Percentiles rank a stretch among this genome's conserved stretches.
Evolutionary conservation across 768 basidiomycete genomes (phyloP).

Genomic region (Boletus bicolor): DNA sequence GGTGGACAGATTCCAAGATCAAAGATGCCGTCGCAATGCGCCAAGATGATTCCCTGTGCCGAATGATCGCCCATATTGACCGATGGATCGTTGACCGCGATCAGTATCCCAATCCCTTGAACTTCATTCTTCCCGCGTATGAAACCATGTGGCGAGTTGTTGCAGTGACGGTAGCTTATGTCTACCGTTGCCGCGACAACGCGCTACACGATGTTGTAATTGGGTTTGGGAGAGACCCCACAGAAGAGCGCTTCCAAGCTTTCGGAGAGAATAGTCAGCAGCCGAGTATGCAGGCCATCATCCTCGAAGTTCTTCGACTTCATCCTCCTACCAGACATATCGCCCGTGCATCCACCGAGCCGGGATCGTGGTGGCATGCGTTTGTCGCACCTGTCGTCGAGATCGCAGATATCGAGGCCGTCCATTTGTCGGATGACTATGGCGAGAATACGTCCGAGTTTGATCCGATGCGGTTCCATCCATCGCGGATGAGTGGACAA

Average conservation of each 20-base stretch:
- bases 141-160: slow-evolving; percentile 66
- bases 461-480: slow-evolving; percentile 42
- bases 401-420: slow-evolving; percentile 22
- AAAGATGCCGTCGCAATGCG: slow-evolving; percentile 11
- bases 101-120: slow-evolving; percentile 36
- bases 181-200: slow-evolving; percentile 23
- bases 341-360: slow-evolving; percentile 8
- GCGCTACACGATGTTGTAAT: slow-evolving; percentile 27
- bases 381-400: slow-evolving; percentile 12
- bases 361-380: slow-evolving; percentile 13
- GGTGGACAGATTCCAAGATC: slow-evolving; percentile 26
- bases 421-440: slow-evolving; percentile 19
- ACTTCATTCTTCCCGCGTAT: slow-evolving; percentile 58
- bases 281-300: slow-evolving; percentile 24
- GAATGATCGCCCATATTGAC: slow-evolving; percentile 28
- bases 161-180: slow-evolving; percentile 40
- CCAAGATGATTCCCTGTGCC: slow-evolving; percentile 30
- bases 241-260: slow-evolving; percentile 15
- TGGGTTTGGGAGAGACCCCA: slow-evolving; percentile 21
- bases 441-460: slow-evolving; percentile 40
- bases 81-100: slow-evolving; percentile 37
- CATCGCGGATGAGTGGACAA: slow-evolving; percentile 19
- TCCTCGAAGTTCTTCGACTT: slow-evolving; percentile 29
- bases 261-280: slow-evolving; percentile 12
- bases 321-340: slow-evolving; percentile 29